Conservation (phyloP, 225 moss, liverwort and hornwort genomes). For the Polytrichum commune region DNA sequence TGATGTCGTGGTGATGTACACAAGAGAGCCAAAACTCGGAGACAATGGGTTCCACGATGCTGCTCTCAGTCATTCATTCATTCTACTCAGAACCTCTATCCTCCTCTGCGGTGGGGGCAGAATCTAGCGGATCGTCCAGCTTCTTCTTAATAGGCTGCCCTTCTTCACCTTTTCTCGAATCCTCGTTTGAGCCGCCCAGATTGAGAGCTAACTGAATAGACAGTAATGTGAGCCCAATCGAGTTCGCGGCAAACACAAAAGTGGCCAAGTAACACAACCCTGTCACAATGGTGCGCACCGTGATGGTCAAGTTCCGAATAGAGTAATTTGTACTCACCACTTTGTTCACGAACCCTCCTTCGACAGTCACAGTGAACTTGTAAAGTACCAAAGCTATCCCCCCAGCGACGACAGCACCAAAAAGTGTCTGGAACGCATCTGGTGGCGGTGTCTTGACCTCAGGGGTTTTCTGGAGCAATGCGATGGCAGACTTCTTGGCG, state of each 20-base stretch:
- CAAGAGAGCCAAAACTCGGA: too few species aligned
- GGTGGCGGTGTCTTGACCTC: conserved; percentile 59
- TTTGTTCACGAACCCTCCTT: conserved; percentile 64
- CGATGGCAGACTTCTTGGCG: conserved; percentile 54
- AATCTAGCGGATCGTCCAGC: neutral
- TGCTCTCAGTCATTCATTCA: neutral
- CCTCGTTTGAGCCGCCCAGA: conserved; percentile 20
- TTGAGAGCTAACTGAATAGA: conserved; percentile 74
- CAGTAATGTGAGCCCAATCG: conserved; percentile 79
- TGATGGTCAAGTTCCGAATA: conserved; percentile 91
- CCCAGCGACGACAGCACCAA: conserved; percentile 75
- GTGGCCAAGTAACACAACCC: conserved; percentile 90
- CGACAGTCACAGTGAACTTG: conserved; percentile 63
- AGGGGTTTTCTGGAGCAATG: conserved; percentile 50
- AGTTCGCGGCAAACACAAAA: conserved; percentile 90
- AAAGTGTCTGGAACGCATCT: conserved; percentile 52
- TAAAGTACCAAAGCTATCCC: conserved; percentile 69
- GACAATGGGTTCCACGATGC: too few species aligned
- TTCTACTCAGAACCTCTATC: neutral
- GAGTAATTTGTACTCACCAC: conserved; percentile 83
- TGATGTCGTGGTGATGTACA: too few species aligned
- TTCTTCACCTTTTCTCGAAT: conserved; percentile 6
- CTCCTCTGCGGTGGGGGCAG: neutral
- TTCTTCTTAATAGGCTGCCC: neutral
- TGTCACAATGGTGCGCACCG: conserved; percentile 84